Conservation (phyloP, 2,329 filamentous ascomycete genomes). For the Fusarium sp. region DNA sequence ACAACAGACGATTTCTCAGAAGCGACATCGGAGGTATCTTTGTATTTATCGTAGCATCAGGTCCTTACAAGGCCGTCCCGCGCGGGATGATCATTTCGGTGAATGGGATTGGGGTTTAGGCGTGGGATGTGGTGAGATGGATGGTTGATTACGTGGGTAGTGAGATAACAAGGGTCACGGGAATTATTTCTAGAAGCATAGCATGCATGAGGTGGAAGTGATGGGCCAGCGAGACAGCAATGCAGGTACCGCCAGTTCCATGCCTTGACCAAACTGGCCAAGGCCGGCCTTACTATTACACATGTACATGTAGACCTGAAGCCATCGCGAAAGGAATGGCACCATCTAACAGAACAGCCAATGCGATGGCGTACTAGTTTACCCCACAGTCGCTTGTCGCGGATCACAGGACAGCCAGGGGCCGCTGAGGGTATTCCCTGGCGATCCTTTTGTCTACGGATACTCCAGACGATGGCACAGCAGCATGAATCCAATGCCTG, state of each 20-base stretch:
- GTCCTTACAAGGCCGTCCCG: background rate
- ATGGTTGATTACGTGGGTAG: conserved; percentile 7
- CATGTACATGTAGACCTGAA: conserved; percentile 10
- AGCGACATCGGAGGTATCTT: conserved; percentile 13
- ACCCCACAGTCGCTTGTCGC: conserved; percentile 39
- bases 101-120: conserved; percentile 14
- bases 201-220: background rate
- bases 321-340: conserved; percentile 30
- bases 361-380: conserved; percentile 34
- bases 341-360: conserved; percentile 18
- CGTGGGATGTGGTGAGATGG: conserved; percentile 29
- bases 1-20: background rate
- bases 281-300: conserved; percentile 1
- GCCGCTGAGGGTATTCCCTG: conserved; percentile 24
- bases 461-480: conserved; percentile 31
- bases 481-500: background rate
- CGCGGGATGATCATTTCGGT: conserved; percentile 10
- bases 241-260: conserved; percentile 31
- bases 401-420: conserved; percentile 32
- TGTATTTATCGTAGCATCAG: no score
- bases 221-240: conserved; percentile 4
- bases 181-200: conserved; percentile 18
- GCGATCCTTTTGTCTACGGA: conserved; percentile 6
- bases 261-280: background rate
- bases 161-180: conserved; percentile 14